Percentiles rank a stretch among this genome's conserved stretches.
phyloP scores from a whole-genome alignment of 495 filamentous ascomycete genomes.

The Gamarada debralockiae region DNA sequence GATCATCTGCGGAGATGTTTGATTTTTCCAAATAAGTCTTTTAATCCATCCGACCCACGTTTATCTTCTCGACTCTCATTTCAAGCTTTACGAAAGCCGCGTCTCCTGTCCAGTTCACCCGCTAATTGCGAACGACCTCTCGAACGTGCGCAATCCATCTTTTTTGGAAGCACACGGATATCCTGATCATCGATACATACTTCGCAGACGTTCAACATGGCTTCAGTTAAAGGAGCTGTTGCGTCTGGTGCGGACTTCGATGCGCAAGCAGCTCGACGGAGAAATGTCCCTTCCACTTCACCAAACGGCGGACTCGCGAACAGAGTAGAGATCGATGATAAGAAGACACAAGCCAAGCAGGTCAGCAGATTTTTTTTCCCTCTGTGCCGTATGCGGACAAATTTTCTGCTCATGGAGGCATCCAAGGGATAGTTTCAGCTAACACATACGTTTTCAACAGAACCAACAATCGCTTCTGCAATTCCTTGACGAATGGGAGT shows the following conservation, averaged over 20 bases:
- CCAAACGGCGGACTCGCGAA: constrained; percentile 15
- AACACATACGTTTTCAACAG: constrained; percentile 2
- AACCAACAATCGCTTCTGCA: constrained; percentile 48
- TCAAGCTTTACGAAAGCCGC: constrained; percentile 2
- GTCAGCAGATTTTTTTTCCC: constrained; percentile 30
- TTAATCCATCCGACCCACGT: constrained; percentile 19
- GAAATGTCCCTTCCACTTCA: constrained; percentile 58
- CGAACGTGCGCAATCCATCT: background rate
- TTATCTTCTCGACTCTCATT: constrained; percentile 18
- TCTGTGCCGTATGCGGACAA: background rate
- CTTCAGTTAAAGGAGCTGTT: constrained; percentile 44
- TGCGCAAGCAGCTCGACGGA: constrained; percentile 63
- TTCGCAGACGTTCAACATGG: constrained; percentile 46
- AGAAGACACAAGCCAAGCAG: constrained; percentile 62
- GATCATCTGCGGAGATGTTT: constrained; percentile 23
- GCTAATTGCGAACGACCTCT: background rate
- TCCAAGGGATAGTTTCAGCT: background rate
- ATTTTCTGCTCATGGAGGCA: background rate
- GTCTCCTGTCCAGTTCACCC: background rate
- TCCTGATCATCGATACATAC: no score
- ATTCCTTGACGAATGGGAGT: constrained; percentile 75
- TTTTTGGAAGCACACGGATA: no score
- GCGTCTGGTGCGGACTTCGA: constrained; percentile 65
- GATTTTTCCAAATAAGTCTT: constrained; percentile 19
- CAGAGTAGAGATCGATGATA: constrained; percentile 46